Conservation (phyloP, 441 rosid species). For the Biscutella auriculata region DNA sequence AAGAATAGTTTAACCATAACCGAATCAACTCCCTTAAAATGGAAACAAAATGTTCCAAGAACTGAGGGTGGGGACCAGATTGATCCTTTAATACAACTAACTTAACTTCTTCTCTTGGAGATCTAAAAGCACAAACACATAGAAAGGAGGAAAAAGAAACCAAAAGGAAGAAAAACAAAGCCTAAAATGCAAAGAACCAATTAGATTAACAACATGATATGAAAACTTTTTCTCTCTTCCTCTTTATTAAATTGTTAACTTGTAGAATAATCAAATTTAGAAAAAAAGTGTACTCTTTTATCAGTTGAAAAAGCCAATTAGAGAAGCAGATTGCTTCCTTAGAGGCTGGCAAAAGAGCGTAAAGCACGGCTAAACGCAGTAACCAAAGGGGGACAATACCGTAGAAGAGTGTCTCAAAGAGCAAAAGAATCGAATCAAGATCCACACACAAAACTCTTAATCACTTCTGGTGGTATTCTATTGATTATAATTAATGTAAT, state of each 20-base stretch:
- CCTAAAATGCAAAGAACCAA: slow-evolving; percentile 47
- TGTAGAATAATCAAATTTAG: slow-evolving; percentile 37
- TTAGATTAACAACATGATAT: slow-evolving; percentile 28
- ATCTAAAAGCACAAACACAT: slow-evolving; percentile 33
- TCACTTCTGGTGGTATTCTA: slow-evolving; percentile 20
- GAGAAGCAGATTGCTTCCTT: slow-evolving; percentile 51
- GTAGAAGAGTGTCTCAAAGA: slow-evolving; percentile 20
- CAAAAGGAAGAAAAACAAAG: slow-evolving; percentile 33
- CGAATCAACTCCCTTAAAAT: slow-evolving; percentile 25
- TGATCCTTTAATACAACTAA: slow-evolving; percentile 28
- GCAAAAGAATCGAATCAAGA: slow-evolving; percentile 50
- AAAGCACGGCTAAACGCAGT: slow-evolving; percentile 44
- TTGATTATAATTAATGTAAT: slow-evolving; percentile 11
- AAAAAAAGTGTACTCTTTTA: slow-evolving; percentile 37
- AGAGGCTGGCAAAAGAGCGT: slow-evolving; percentile 56
- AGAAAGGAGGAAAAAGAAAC: background rate
- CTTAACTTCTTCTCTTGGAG: slow-evolving; percentile 28
- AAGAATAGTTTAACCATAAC: slow-evolving; percentile 8
- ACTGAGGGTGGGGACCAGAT: slow-evolving; percentile 56
- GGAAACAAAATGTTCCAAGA: slow-evolving; percentile 30
- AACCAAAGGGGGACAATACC: slow-evolving; percentile 57
- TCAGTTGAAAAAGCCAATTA: slow-evolving; percentile 35
- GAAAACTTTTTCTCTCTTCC: slow-evolving; percentile 22
- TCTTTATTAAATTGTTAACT: slow-evolving; percentile 23
- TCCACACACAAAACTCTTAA: slow-evolving; percentile 27